These are phyloP conservation scores for Pythium myriotylum DNA, from an alignment of 352 stramenopile species.

Conservation along the genomic window DNA sequence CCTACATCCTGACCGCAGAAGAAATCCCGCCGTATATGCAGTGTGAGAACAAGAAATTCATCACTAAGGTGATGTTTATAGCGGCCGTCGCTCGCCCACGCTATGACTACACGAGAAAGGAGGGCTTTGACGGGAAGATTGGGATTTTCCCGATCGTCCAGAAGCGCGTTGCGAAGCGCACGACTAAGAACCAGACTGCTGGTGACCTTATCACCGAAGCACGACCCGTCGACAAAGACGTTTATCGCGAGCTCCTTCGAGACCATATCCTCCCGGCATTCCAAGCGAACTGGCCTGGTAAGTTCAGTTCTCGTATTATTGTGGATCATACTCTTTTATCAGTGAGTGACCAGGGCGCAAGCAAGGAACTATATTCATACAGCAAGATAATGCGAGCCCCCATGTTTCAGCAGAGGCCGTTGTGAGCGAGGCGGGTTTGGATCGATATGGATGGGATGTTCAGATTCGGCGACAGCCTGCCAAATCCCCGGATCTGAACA, in stretches of 20 bases:
- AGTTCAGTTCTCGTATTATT: too few species aligned
- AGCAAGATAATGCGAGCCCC: too few species aligned
- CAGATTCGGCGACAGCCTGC: too few species aligned
- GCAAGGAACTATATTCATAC: too few species aligned
- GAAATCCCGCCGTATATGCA: constrained; percentile 11
- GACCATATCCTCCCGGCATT: too few species aligned
- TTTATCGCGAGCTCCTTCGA: not conserved
- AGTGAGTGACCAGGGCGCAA: too few species aligned
- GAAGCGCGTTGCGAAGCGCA: not conserved
- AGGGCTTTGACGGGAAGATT: constrained; percentile 14
- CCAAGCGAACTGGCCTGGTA: too few species aligned
- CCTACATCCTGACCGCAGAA: constrained; percentile 13
- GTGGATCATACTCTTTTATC: too few species aligned
- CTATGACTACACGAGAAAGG: constrained; percentile 1
- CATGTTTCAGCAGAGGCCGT: too few species aligned
- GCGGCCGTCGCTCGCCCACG: constrained; percentile 16
- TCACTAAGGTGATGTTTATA: constrained; percentile 37
- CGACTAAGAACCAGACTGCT: constrained; percentile 8
- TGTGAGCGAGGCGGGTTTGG: too few species aligned
- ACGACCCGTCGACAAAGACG: not conserved
- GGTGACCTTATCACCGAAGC: not conserved
- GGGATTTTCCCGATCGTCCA: constrained; percentile 14
- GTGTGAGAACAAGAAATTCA: constrained; percentile 26
- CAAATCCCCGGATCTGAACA: too few species aligned
- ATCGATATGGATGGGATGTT: too few species aligned